phyloP scores from a whole-genome alignment of 495 filamentous ascomycete species.

The Annulohypoxylon maeteangense region DNA sequence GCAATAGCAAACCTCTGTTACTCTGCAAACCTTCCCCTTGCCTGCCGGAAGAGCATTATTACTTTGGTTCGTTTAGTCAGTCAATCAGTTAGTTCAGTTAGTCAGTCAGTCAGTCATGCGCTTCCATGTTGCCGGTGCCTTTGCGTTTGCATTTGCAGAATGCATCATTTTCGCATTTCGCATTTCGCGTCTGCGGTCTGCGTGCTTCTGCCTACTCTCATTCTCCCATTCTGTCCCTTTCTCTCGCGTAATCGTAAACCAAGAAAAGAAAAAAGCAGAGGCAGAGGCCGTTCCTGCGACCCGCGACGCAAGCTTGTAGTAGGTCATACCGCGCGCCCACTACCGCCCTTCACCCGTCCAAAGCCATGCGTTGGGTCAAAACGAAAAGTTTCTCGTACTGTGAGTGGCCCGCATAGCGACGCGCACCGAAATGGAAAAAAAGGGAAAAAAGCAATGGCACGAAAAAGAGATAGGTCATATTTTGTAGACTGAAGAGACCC shows the following conservation, averaged over 20 bases:
- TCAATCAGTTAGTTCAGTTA: too few species aligned
- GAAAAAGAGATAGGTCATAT: constrained; percentile 41
- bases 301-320: constrained; percentile 14
- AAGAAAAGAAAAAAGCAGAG: not conserved
- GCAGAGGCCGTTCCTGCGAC: constrained; percentile 28
- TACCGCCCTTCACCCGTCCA: constrained; percentile 9
- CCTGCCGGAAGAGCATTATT: not conserved
- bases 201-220: too few species aligned
- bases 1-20: not conserved
- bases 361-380: constrained; percentile 30
- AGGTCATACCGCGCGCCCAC: constrained; percentile 12
- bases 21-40: not conserved
- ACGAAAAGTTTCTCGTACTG: constrained; percentile 32
- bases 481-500: constrained; percentile 27
- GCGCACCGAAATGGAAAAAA: not conserved
- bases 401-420: constrained; percentile 14
- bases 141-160: not conserved
- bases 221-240: not conserved
- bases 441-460: not conserved
- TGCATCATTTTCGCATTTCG: not conserved
- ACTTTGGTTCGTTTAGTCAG: constrained; percentile 3
- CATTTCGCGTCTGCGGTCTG: not conserved
- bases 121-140: constrained; percentile 1
- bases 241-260: constrained; percentile 6
- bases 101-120: constrained; percentile 15